Conservation (phyloP, 495 filamentous ascomycete genomes). For the Penicillium tannophilum region DNA sequence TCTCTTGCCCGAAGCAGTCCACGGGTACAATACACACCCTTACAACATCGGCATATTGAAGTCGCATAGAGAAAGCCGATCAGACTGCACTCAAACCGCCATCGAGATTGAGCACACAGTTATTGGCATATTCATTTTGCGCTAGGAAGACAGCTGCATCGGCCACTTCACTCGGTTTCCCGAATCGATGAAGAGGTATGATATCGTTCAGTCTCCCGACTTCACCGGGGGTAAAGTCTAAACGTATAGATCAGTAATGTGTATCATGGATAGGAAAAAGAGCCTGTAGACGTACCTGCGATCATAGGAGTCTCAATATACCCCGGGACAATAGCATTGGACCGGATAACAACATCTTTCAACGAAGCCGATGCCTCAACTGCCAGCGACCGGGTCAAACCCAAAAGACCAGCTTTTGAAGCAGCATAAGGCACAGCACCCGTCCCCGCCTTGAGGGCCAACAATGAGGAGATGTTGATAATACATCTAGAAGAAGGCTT, state of each 20-base stretch:
- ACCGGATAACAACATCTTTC: constrained; percentile 55
- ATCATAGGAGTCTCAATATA: constrained; percentile 83
- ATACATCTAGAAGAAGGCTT: constrained; percentile 55
- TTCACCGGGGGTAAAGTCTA: constrained; percentile 42
- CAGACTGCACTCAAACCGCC: constrained; percentile 74
- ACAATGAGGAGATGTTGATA: constrained; percentile 76
- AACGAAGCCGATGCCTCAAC: constrained; percentile 54
- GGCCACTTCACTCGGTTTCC: constrained; percentile 70
- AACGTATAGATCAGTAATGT: background rate
- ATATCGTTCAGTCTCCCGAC: constrained; percentile 34
- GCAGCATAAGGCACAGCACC: constrained; percentile 77
- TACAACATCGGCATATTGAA: too few relatives aligned
- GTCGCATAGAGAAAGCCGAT: background rate
- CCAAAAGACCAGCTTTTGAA: constrained; percentile 76
- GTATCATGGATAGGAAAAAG: background rate
- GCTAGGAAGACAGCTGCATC: constrained; percentile 78
- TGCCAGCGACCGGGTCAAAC: constrained; percentile 72
- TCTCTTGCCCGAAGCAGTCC: too few relatives aligned
- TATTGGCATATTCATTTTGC: constrained; percentile 78
- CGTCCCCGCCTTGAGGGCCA: constrained; percentile 61
- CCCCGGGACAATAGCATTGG: constrained; percentile 82
- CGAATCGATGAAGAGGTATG: constrained; percentile 74
- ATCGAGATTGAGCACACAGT: constrained; percentile 84
- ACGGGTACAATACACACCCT: background rate
- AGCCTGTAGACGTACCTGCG: constrained; percentile 48